Percentiles rank a stretch among this genome's conserved stretches.
These are phyloP conservation scores for Hirsutella thompsonii DNA, from an alignment of 2,329 filamentous ascomycete genomes.

Conservation along the genomic window DNA sequence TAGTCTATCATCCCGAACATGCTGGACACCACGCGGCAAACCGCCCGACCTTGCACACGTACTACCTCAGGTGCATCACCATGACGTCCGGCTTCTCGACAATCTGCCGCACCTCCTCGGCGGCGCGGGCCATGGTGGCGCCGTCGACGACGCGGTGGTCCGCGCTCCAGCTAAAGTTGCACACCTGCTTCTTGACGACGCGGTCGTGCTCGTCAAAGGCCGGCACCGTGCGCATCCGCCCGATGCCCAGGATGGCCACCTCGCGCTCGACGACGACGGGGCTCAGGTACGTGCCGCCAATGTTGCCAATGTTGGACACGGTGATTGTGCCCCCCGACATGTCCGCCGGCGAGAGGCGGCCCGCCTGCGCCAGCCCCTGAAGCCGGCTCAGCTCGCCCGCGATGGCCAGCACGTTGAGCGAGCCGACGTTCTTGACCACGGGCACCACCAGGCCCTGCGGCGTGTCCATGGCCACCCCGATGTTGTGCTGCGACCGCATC, in stretches of 20 bases:
- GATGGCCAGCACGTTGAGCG: constrained; percentile 64
- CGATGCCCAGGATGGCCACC: constrained; percentile 84
- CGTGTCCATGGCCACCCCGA: constrained; percentile 92
- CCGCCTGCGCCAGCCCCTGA: constrained; percentile 57
- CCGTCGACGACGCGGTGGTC: constrained; percentile 93
- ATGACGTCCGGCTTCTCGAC: constrained; percentile 81
- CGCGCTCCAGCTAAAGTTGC: constrained; percentile 92
- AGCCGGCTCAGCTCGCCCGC: constrained; percentile 64
- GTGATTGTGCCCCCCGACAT: constrained; percentile 84
- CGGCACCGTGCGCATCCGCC: constrained; percentile 66
- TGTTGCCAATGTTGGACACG: constrained; percentile 90
- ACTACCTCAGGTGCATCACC: constrained; percentile 66
- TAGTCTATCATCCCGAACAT: no score
- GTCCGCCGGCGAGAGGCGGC: constrained; percentile 63
- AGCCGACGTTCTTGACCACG: constrained; percentile 74
- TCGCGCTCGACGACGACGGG: constrained; percentile 86
- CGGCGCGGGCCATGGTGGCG: constrained; percentile 84
- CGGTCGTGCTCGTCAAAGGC: constrained; percentile 52
- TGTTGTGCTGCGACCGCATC: constrained; percentile 78
- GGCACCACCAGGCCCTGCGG: constrained; percentile 80
- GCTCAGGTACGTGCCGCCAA: constrained; percentile 83
- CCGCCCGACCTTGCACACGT: neutral
- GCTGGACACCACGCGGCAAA: no score
- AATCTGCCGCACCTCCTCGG: constrained; percentile 62
- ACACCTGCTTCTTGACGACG: constrained; percentile 64